A percentile compares a stretch with the other conserved stretches of the same genome.
These are phyloP conservation scores for Suillus paluster DNA, from an alignment of 768 basidiomycete species.

Conservation along the genomic window DNA sequence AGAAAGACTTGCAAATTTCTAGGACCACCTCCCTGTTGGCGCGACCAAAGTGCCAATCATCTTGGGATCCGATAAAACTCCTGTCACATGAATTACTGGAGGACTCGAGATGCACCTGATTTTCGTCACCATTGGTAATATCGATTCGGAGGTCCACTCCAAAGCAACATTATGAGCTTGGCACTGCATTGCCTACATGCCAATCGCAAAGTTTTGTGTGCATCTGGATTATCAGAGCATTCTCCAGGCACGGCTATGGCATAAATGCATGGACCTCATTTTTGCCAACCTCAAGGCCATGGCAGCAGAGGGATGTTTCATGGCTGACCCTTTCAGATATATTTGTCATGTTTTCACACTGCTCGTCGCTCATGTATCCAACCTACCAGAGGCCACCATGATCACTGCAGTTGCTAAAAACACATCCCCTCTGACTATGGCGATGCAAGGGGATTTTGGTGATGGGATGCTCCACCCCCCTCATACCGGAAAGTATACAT, in stretches of 20 bases:
- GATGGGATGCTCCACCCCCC: conserved; percentile 4
- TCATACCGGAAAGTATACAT: neutral
- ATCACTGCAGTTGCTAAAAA: conserved; percentile 10
- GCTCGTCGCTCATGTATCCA: neutral
- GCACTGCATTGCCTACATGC: conserved; percentile 29
- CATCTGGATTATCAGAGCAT: conserved; percentile 26
- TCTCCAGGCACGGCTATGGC: conserved; percentile 30
- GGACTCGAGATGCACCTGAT: conserved; percentile 34
- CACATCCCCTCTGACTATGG: conserved; percentile 14
- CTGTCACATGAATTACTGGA: conserved; percentile 33
- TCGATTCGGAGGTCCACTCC: conserved; percentile 26
- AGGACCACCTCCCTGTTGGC: conserved; percentile 25
- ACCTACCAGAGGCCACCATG: conserved; percentile 4
- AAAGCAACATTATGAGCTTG: neutral
- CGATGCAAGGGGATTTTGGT: conserved; percentile 10
- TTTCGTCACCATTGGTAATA: conserved; percentile 21
- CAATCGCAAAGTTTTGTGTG: conserved; percentile 30
- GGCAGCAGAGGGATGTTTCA: conserved; percentile 27
- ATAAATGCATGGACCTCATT: conserved; percentile 36
- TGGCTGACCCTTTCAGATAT: conserved; percentile 27
- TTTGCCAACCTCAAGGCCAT: conserved; percentile 32
- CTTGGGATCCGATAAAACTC: conserved; percentile 38
- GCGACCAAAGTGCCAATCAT: conserved; percentile 34
- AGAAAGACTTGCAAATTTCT: conserved; percentile 19
- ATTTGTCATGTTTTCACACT: neutral